These are phyloP conservation scores for Oenanthe sinensis DNA, from an alignment of 129 eudicot genomes.

Conservation along the genomic window DNA sequence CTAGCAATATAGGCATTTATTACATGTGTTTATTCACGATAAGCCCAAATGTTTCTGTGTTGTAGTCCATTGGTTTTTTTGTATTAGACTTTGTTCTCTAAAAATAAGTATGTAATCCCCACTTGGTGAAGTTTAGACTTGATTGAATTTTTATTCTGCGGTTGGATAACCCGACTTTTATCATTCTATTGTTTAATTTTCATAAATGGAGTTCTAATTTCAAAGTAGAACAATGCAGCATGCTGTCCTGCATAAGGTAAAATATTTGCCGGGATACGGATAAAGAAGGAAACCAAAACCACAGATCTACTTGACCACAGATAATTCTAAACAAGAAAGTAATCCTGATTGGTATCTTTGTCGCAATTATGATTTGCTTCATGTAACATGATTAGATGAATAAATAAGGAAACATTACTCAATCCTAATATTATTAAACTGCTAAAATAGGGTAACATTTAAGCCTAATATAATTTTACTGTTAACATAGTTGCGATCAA, in stretches of 20 bases:
- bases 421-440: too few species aligned
- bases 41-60: not conserved
- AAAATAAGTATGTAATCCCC: not conserved
- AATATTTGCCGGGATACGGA: not conserved
- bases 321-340: not conserved
- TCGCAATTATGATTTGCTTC: not conserved
- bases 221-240: not conserved
- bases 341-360: not conserved
- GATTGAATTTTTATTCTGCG: not conserved
- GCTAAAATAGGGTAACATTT: too few species aligned
- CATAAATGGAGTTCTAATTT: not conserved
- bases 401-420: not conserved
- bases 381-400: not conserved
- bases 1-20: not conserved
- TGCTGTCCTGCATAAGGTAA: not conserved
- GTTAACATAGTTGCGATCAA: too few species aligned
- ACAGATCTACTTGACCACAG: not conserved
- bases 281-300: not conserved
- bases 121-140: not conserved
- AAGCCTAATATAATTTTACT: too few species aligned
- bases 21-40: not conserved
- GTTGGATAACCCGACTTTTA: not conserved
- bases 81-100: not conserved
- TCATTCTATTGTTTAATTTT: not conserved
- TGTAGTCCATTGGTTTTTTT: not conserved